These are phyloP conservation scores for Stephania japonica DNA, from an alignment of 164 flowering plant species.

Conservation along the genomic window DNA sequence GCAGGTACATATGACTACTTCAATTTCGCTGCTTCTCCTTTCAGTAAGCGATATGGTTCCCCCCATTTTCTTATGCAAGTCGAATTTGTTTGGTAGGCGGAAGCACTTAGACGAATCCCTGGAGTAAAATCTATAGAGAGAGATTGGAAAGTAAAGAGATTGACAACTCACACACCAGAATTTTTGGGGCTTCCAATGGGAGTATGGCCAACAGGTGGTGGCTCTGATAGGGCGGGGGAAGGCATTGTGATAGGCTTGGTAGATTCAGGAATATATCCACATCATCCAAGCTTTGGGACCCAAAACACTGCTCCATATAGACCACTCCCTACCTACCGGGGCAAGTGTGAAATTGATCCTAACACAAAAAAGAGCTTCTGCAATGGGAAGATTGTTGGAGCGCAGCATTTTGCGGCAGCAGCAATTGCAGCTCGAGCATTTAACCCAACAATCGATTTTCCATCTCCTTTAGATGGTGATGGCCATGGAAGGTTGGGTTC, in stretches of 20 bases:
- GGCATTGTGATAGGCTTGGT: conserved; percentile 91
- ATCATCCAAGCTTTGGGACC: conserved; percentile 81
- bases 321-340: conserved; percentile 72
- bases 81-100: conserved; percentile 62
- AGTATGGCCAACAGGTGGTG: conserved; percentile 99
- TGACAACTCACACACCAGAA: conserved; percentile 95
- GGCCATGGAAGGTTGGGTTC: conserved; percentile 93
- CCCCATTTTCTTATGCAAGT: conserved; percentile 2
- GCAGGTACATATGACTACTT: conserved; percentile 52
- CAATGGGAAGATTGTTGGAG: conserved; percentile 95
- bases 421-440: conserved; percentile 89
- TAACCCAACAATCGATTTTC: conserved; percentile 74
- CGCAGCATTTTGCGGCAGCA: conserved; percentile 95
- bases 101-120: conserved; percentile 60
- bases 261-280: conserved; percentile 92
- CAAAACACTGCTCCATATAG: conserved; percentile 67
- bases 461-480: conserved; percentile 97
- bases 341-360: conserved; percentile 91
- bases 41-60: background rate
- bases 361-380: conserved; percentile 63
- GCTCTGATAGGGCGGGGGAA: conserved; percentile 90
- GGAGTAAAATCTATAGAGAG: conserved; percentile 84
- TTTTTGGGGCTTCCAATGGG: conserved; percentile 98
- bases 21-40: background rate
- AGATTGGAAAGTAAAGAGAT: conserved; percentile 89